Conservation (phyloP, 2,329 filamentous ascomycete genomes). For the Apiospora phragmitis region DNA sequence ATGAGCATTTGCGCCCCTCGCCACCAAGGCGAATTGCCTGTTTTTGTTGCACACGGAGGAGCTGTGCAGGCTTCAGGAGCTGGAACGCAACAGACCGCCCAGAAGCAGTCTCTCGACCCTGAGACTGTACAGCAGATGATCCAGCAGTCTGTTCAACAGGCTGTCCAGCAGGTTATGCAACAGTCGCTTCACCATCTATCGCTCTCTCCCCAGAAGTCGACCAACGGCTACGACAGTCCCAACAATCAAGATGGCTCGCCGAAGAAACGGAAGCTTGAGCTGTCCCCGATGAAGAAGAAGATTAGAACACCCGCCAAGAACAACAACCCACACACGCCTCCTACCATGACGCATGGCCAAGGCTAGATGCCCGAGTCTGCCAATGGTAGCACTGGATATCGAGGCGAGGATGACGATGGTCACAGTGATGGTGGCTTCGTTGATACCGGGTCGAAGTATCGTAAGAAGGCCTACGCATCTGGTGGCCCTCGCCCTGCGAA, state of each 20-base stretch:
- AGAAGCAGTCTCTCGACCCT: neutral
- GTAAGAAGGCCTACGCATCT: neutral
- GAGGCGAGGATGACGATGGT: neutral
- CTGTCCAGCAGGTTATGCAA: neutral
- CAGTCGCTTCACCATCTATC: neutral
- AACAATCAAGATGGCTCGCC: neutral
- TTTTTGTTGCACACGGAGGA: neutral
- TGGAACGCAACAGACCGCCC: neutral
- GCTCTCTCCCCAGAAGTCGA: neutral
- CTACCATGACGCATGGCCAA: neutral
- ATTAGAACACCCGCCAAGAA: neutral
- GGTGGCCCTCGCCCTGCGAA: neutral
- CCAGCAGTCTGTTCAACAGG: neutral
- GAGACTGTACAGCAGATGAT: neutral
- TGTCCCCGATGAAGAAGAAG: neutral
- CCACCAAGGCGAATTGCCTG: neutral
- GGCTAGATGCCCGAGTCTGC: slow-evolving; percentile 3
- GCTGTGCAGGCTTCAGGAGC: neutral
- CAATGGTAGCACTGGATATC: neutral
- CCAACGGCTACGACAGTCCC: neutral
- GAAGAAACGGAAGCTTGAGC: neutral
- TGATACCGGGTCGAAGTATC: neutral
- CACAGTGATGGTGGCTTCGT: neutral
- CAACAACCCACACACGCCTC: neutral
- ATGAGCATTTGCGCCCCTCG: neutral